phyloP scores from a whole-genome alignment of 2,329 filamentous ascomycete genomes.

The Aquanectria penicillioides region DNA sequence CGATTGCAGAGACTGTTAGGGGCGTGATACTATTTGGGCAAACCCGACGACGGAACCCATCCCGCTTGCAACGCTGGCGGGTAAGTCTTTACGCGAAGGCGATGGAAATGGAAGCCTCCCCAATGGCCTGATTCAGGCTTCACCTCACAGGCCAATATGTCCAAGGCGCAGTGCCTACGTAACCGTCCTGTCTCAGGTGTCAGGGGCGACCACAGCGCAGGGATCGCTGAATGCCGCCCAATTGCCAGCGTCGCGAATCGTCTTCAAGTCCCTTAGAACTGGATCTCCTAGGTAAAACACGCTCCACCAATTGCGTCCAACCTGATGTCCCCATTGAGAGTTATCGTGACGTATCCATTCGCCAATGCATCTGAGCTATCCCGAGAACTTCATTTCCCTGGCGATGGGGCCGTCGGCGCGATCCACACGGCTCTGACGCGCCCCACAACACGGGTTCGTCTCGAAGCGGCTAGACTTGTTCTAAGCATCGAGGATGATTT shows the following conservation, averaged over 20 bases:
- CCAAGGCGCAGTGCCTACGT: constrained; percentile 10
- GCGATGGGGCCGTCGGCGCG: neutral
- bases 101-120: neutral
- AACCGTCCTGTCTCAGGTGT: constrained; percentile 22
- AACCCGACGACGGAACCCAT: neutral
- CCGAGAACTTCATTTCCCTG: neutral
- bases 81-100: constrained; percentile 14
- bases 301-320: constrained; percentile 14
- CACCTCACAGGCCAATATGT: neutral
- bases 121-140: constrained; percentile 5
- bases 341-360: constrained; percentile 8
- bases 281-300: constrained; percentile 17
- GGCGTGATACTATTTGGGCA: neutral
- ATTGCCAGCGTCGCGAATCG: constrained; percentile 19
- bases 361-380: constrained; percentile 4
- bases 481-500: neutral
- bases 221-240: constrained; percentile 1
- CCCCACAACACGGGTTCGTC: constrained; percentile 4
- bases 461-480: constrained; percentile 8
- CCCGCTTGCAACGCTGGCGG: neutral
- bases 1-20: neutral
- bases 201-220: neutral
- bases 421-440: constrained; percentile 10
- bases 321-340: neutral
- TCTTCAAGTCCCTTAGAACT: constrained; percentile 4